These are phyloP conservation scores for Petunia secreta DNA, from an alignment of 257 asterid species.

Conservation along the genomic window DNA sequence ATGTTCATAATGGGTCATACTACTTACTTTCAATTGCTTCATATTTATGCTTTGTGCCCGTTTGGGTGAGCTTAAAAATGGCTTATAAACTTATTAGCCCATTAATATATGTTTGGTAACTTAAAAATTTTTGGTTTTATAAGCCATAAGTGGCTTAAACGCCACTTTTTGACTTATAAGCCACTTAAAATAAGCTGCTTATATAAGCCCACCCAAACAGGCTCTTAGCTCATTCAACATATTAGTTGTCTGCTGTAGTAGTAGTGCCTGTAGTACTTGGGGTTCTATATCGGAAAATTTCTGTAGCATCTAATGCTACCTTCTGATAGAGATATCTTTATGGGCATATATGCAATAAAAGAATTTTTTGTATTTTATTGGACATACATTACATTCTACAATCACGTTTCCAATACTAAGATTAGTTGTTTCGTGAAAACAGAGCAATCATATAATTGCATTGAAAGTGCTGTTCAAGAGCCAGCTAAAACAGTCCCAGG, in stretches of 20 bases:
- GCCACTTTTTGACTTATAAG: too few species aligned
- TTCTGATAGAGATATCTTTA: background rate
- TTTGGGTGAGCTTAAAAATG: too few species aligned
- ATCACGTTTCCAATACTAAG: background rate
- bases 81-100: too few species aligned
- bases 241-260: background rate
- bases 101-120: too few species aligned
- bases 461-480: conserved; percentile 84
- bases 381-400: background rate
- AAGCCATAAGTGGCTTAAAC: too few species aligned
- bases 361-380: background rate
- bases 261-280: background rate
- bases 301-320: background rate
- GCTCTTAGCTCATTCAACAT: background rate
- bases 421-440: conserved; percentile 29
- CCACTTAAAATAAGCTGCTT: too few species aligned
- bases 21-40: background rate
- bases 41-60: background rate
- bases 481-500: conserved; percentile 90
- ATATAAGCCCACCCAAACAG: too few species aligned
- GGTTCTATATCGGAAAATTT: background rate
- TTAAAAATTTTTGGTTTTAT: too few species aligned
- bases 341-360: background rate
- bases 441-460: conserved; percentile 94
- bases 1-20: too few species aligned